Conservation (phyloP, 371 early-diverging fungal species). For the Mucor circinelloides region DNA sequence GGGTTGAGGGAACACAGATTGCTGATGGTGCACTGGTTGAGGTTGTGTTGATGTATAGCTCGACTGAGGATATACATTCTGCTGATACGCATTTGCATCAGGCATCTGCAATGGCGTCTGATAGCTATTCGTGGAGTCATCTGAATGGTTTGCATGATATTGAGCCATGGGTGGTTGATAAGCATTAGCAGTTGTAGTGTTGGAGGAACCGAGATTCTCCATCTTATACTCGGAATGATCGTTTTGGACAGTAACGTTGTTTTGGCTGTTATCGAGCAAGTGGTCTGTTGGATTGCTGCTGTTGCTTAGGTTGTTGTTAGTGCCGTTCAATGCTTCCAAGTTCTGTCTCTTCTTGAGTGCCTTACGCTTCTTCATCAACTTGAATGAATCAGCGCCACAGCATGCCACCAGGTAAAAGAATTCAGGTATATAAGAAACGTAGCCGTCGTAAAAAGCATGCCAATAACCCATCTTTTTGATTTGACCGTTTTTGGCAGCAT, state of each 20-base stretch:
- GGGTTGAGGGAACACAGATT: not conserved
- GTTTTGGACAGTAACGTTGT: not conserved
- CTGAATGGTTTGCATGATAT: not conserved
- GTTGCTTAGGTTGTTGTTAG: not conserved
- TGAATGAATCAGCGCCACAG: slow-evolving; percentile 41
- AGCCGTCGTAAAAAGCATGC: slow-evolving; percentile 44
- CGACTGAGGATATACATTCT: not conserved
- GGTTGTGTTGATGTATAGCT: not conserved
- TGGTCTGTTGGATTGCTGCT: slow-evolving; percentile 9
- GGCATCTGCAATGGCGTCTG: not conserved
- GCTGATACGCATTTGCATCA: not conserved
- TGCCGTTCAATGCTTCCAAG: not conserved
- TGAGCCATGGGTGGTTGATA: not conserved
- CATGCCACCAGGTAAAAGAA: slow-evolving; percentile 33
- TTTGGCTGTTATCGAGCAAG: not conserved
- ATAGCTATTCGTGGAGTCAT: not conserved
- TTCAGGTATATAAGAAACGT: slow-evolving; percentile 46
- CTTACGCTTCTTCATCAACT: slow-evolving; percentile 38
- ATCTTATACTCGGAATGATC: not conserved
- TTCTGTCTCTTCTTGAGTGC: slow-evolving; percentile 24
- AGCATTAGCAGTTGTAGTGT: not conserved
- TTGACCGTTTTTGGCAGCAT: slow-evolving; percentile 1
- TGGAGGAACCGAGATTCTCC: not conserved
- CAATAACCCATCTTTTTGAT: slow-evolving; percentile 9
- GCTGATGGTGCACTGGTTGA: not conserved